Percentiles rank a stretch among this genome's conserved stretches.
Conservation (phyloP, 805 yeast genomes). For the Saccharomycopsis malanga region DNA sequence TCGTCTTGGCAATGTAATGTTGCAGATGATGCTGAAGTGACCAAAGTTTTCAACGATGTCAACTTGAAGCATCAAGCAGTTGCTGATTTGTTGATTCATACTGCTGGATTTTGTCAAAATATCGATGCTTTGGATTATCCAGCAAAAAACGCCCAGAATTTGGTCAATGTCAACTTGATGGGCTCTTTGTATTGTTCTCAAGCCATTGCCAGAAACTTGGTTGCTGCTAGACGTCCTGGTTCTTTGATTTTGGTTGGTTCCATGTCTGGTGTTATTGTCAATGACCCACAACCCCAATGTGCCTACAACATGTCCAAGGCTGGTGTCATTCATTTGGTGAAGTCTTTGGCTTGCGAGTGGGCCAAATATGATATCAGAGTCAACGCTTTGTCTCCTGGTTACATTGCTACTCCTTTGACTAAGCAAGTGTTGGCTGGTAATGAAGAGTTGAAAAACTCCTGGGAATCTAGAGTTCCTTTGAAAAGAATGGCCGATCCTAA, state of each 20-base stretch:
- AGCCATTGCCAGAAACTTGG: conserved; percentile 60
- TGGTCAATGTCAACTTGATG: conserved; percentile 57
- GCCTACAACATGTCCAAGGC: conserved; percentile 72
- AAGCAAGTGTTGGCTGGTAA: conserved; percentile 43
- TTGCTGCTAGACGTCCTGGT: conserved; percentile 47
- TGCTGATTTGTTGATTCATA: conserved; percentile 50
- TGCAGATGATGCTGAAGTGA: conserved; percentile 48
- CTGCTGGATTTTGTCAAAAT: conserved; percentile 64
- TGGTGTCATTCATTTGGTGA: conserved; percentile 58
- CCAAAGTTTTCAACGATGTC: conserved; percentile 43
- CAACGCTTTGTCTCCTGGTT: conserved; percentile 63
- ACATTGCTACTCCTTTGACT: conserved; percentile 64
- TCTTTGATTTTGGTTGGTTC: conserved; percentile 58
- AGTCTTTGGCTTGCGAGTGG: conserved; percentile 70
- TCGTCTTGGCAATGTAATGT: conserved; percentile 57
- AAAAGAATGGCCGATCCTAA: conserved; percentile 66
- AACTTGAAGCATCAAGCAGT: conserved; percentile 48
- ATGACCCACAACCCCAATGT: conserved; percentile 66
- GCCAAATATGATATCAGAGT: conserved; percentile 55
- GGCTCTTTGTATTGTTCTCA: conserved; percentile 63
- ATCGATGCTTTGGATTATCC: conserved; percentile 67
- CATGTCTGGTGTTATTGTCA: conserved; percentile 65
- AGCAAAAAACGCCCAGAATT: conserved; percentile 53
- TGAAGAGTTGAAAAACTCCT: conserved; percentile 43
- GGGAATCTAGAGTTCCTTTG: conserved; percentile 61